phyloP scores from a whole-genome alignment of 805 yeast species.

The Sugiyamaella chiloensis region DNA sequence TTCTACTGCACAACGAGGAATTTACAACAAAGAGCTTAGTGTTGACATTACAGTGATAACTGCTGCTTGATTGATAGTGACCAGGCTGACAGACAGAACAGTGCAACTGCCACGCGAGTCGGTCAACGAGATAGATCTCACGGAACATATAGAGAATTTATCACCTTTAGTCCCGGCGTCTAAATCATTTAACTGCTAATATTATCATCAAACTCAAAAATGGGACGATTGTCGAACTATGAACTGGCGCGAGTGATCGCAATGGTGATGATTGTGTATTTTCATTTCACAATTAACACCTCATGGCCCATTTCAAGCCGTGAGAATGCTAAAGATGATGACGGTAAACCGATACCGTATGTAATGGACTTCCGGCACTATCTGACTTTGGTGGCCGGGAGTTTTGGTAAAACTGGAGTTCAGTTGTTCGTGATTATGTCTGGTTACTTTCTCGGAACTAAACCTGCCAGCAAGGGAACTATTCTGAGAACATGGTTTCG shows the following conservation, averaged over 20 bases:
- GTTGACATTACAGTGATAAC: no score
- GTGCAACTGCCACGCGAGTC: no score
- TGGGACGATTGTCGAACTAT: conserved; percentile 9
- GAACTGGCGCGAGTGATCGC: conserved; percentile 7
- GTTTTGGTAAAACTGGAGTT: conserved; percentile 7
- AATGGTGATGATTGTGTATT: conserved; percentile 6
- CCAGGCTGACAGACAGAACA: no score
- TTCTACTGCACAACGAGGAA: no score
- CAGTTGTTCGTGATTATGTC: conserved; percentile 9
- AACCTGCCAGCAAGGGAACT: neutral
- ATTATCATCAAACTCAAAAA: no score
- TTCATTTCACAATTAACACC: conserved; percentile 1
- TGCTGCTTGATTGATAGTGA: no score
- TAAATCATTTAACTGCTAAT: no score
- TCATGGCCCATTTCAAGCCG: neutral
- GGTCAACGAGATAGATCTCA: no score
- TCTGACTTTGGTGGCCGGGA: neutral
- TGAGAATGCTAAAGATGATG: neutral
- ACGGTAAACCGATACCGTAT: conserved; percentile 1
- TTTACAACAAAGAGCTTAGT: no score
- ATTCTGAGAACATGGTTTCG: conserved; percentile 9
- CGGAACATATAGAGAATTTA: no score
- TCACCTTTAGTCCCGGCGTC: no score
- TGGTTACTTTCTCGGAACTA: conserved; percentile 6
- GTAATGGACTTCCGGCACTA: neutral